Conservation (phyloP, 495 filamentous ascomycete species). For the Penicillium antarcticum region DNA sequence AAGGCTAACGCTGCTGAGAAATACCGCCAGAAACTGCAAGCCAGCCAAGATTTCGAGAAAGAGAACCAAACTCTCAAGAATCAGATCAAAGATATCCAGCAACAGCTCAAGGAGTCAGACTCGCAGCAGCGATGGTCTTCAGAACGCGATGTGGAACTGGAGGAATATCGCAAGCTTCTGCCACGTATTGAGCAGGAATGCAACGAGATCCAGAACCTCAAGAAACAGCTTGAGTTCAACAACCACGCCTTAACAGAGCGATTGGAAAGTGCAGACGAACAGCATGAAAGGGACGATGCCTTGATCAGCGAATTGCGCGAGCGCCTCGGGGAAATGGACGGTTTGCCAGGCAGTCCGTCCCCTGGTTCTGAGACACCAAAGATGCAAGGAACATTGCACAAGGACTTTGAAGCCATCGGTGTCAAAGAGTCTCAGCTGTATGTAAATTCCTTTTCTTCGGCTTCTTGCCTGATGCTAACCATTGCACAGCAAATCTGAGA, state of each 20-base stretch:
- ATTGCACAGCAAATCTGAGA: constrained; percentile 37
- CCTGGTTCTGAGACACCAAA: constrained; percentile 39
- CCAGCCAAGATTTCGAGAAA: constrained; percentile 66
- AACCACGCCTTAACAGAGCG: constrained; percentile 54
- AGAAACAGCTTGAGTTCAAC: constrained; percentile 56
- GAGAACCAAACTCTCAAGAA: constrained; percentile 64
- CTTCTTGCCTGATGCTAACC: constrained; percentile 14
- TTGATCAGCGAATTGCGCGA: constrained; percentile 53
- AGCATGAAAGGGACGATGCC: constrained; percentile 53
- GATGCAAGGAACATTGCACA: constrained; percentile 42
- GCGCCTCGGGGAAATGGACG: constrained; percentile 48
- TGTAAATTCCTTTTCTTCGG: constrained; percentile 6
- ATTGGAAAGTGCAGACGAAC: constrained; percentile 51
- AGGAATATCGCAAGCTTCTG: constrained; percentile 56
- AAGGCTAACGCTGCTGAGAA: constrained; percentile 76
- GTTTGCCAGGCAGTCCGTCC: constrained; percentile 40
- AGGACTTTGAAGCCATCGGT: constrained; percentile 45
- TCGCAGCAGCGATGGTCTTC: constrained; percentile 42
- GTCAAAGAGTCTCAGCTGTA: constrained; percentile 41
- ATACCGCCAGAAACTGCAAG: constrained; percentile 71
- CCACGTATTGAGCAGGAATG: constrained; percentile 60
- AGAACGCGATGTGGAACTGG: constrained; percentile 53
- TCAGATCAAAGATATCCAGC: constrained; percentile 53
- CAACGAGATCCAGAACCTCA: constrained; percentile 54
- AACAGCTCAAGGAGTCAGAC: constrained; percentile 55